Evolutionary conservation across 495 filamentous ascomycete genomes (phyloP), one percentile per base, ranked within the genome.

Genomic region (Lentithecium fluviatile): DNA sequence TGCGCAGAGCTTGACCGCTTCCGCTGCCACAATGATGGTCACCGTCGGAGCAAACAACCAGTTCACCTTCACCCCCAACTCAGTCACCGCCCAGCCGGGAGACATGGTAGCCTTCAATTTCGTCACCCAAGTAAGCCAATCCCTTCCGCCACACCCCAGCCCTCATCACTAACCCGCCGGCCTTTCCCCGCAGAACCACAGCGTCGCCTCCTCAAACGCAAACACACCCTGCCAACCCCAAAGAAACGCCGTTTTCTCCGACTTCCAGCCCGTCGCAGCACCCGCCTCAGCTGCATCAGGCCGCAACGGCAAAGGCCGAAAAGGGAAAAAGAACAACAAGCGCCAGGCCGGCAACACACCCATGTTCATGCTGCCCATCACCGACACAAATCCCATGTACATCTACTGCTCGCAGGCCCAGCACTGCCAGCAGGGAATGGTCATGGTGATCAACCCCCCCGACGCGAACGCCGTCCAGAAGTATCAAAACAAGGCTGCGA

Each of bases 401-500:
- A 58, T 58, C 21, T 58, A 58, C 37, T 58, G 54, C 37, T 58
- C 54, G 3, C 54, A 58, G 17, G 54, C 54, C 8, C 54, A 58
- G 54, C 54, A 58, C 24, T 58, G 54, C 43, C 54, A 58, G 45
- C 54, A 58, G 24, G 54, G 54, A 10, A 58, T 58, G 54, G 54
- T 58, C 43, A 58, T 58, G 54, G 54, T 58, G 7, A 58, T 58
- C 24, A 58, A 58, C 54, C 54, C 54, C n/a, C 54, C 54, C 2
- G 25, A 23, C 6, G 26, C 54, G 36, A 38, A 38, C 15, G 36
- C 36, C 15, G 36, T 38, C 7, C 36, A 38, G 36, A 7, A 38
- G 36, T 38, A 38, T 38, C 8, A 7, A 15, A 38, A 38, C 15
- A 38, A 38, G 36, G 36, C 36, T 7, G 36, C 36, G 36, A 38